Evolutionary conservation across 1,284 basidiomycete genomes (phyloP).

Genomic region (Acaromyces ingoldii): DNA sequence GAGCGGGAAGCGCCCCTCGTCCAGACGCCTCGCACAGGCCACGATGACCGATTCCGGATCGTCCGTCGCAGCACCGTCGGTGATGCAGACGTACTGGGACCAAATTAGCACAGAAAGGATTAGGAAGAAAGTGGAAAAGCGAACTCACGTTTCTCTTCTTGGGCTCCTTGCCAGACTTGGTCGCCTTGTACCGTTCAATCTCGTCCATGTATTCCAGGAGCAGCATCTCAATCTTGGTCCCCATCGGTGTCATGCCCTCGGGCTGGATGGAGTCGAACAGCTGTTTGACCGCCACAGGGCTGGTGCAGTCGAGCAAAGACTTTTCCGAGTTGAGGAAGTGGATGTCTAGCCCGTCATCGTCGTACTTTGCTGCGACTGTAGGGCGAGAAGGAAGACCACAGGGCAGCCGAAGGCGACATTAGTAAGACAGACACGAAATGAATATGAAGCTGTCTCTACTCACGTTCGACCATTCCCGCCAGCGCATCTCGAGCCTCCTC

Average conservation of each 20-base stretch:
- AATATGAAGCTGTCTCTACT: no score
- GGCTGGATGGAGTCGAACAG: constrained; percentile 25
- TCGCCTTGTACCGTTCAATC: constrained; percentile 18
- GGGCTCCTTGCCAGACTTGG: not conserved
- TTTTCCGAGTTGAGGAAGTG: constrained; percentile 26
- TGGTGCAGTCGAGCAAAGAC: constrained; percentile 10
- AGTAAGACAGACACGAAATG: no score
- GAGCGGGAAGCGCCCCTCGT: constrained; percentile 57
- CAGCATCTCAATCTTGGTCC: constrained; percentile 26
- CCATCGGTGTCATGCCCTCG: constrained; percentile 30
- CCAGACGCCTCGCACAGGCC: constrained; percentile 57
- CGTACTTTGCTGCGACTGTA: constrained; percentile 22
- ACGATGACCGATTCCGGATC: constrained; percentile 59
- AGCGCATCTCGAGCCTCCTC: constrained; percentile 27
- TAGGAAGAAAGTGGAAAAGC: not conserved
- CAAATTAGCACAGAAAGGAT: no score
- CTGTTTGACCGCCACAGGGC: constrained; percentile 11
- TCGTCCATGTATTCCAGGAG: constrained; percentile 23
- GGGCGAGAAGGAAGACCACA: no score
- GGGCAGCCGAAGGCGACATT: no score
- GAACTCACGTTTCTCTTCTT: constrained; percentile 16
- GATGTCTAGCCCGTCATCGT: constrained; percentile 35
- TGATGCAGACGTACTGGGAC: constrained; percentile 17
- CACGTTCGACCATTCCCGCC: constrained; percentile 27
- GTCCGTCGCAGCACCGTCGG: constrained; percentile 51